Conservation (phyloP, 345 rosid species). For the Boechera retrofracta region DNA sequence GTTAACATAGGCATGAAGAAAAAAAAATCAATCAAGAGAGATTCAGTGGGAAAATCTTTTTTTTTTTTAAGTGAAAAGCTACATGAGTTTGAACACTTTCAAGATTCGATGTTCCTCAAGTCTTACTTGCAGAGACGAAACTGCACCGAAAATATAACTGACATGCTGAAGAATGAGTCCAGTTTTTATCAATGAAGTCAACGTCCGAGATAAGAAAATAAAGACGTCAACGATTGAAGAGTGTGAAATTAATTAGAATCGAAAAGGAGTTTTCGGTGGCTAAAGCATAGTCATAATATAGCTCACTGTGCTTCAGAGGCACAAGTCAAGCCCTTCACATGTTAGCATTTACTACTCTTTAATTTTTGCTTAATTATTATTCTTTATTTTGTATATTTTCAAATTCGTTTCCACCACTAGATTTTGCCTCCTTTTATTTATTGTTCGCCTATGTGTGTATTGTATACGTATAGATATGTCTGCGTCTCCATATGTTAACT, state of each 20-base stretch:
- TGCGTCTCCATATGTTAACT: not conserved
- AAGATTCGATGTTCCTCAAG: not conserved
- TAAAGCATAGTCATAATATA: conserved; percentile 25
- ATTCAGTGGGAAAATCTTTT: not conserved
- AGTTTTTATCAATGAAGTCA: conserved; percentile 10
- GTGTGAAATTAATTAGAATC: conserved; percentile 28
- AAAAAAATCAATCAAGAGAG: not conserved
- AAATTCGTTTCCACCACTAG: conserved; percentile 32
- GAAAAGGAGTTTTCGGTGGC: conserved; percentile 36
- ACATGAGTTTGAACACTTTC: conserved; percentile 7
- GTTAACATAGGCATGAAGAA: not conserved
- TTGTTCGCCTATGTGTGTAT: conserved; percentile 21
- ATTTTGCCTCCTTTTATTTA: conserved; percentile 39
- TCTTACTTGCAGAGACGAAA: not conserved
- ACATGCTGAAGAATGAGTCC: conserved; percentile 7
- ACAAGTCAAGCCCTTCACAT: conserved; percentile 46
- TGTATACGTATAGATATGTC: conserved; percentile 14
- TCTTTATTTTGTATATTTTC: conserved; percentile 13
- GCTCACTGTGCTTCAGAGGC: conserved; percentile 32
- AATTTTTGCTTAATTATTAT: not conserved
- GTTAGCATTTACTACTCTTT: conserved; percentile 39
- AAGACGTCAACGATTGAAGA: conserved; percentile 18
- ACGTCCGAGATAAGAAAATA: not conserved
- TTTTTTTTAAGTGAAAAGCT: not conserved
- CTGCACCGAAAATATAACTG: not conserved